Evolutionary conservation across 345 rosid genomes (phyloP), one percentile per base, ranked within the genome.

Genomic region (Heritiera fomes): DNA sequence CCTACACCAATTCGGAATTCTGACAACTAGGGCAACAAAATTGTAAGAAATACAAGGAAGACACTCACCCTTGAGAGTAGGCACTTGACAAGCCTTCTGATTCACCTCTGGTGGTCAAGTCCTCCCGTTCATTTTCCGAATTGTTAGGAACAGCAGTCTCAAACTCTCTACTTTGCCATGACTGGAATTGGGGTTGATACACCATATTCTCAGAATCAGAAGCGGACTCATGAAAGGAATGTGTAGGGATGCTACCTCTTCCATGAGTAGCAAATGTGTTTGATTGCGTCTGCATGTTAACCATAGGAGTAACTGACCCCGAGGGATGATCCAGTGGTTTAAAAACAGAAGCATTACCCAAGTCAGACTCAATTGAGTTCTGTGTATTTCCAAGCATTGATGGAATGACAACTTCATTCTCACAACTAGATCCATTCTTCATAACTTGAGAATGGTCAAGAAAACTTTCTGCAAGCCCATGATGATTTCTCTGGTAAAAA

Each of bases 51-150:
- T 62, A 70, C 60, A 43, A 18, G 55, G 49, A 55, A 59, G 72
- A 64, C 49, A 47, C 85, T 83, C 84, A 94, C 98, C 93, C 90
- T 86, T 89, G 89, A 83, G 95, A 89, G 81, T 84, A 89, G 53
- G 84, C 83, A 81, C 80, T 87, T 67, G 97, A 91, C 64, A 84
- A 45, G 73, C 75, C 83, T 34, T 59, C 82, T 61, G 88, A 82
- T 77, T 77, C 90, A 65, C 68, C 79, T 55, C 83, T 86, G 45
- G 76, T 78, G 0, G 60, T 71, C 53, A 61, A 67, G 66, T 88
- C 82, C 75, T 69, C 82, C 62, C 75, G 84, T 59, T 83, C 88
- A 82, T 80, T 78, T 65, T 60, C 34, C 68, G 73, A 64, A 69
- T 75, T 78, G 71, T 85, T 85, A 14, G 82, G 80, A 62, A 75